phyloP scores from a whole-genome alignment of 2,329 filamentous ascomycete species.

The Ceratocystis huliohia region DNA sequence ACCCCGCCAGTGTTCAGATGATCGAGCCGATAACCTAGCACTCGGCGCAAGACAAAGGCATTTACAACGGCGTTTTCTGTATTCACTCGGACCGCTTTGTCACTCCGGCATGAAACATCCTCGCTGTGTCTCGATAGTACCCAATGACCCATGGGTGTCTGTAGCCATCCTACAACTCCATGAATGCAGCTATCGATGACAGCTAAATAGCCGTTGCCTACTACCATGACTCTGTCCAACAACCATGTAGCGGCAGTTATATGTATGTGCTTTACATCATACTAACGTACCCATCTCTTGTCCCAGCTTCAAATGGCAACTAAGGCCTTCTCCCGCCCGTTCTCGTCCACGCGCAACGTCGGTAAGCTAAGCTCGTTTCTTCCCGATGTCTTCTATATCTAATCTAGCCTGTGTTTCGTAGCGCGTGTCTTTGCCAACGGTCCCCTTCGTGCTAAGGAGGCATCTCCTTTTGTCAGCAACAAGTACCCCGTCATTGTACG shows the following conservation, averaged over 20 bases:
- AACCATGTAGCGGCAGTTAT: neutral
- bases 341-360: constrained; percentile 74
- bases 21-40: neutral
- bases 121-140: neutral
- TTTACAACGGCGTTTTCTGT: neutral
- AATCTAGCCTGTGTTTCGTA: constrained; percentile 27
- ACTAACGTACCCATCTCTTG: constrained; percentile 1
- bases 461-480: constrained; percentile 68
- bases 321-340: constrained; percentile 57
- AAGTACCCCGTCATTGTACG: constrained; percentile 91
- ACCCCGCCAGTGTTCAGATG: neutral
- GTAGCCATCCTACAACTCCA: neutral
- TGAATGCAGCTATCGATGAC: neutral
- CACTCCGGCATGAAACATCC: neutral
- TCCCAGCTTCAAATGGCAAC: constrained; percentile 15
- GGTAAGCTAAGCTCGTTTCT: constrained; percentile 39
- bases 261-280: constrained; percentile 17
- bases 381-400: neutral
- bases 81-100: neutral
- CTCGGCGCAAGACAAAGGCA: neutral
- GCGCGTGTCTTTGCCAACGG: constrained; percentile 77
- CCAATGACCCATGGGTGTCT: neutral
- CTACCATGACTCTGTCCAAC: neutral
- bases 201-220: neutral
- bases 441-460: constrained; percentile 85